Evolutionary conservation across 495 filamentous ascomycete genomes (phyloP).

Genomic region (Penicillium roqueforti): DNA sequence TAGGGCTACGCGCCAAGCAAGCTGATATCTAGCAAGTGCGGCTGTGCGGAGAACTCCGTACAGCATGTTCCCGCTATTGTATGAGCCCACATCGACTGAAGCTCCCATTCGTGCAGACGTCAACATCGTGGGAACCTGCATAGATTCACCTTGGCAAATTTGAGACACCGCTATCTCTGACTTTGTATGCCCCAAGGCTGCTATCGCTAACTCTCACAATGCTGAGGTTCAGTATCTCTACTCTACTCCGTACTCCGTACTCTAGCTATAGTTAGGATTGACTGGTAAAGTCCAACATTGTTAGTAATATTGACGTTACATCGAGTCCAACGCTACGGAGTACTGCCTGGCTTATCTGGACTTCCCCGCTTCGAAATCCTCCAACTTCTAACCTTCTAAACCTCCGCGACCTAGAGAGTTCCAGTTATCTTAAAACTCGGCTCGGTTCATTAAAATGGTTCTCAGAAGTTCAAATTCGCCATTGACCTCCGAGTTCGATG

Average conservation of each 20-base stretch:
- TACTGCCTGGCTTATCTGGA: not conserved
- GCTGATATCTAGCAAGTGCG: not conserved
- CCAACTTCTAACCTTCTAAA: not conserved
- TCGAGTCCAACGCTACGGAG: not conserved
- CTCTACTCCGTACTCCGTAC: too few relatives aligned
- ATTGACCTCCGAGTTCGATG: constrained; percentile 23
- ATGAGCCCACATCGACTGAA: not conserved
- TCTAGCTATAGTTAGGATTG: too few relatives aligned
- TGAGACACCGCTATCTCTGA: not conserved
- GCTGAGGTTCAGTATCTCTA: not conserved
- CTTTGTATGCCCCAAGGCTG: too few relatives aligned
- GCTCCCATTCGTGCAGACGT: not conserved
- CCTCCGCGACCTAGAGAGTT: not conserved
- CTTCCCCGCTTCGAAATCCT: not conserved
- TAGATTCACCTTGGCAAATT: not conserved
- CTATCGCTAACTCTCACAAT: too few relatives aligned
- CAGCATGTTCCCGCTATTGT: not conserved
- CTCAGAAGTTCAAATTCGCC: not conserved
- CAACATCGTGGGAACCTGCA: not conserved
- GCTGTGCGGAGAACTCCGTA: not conserved
- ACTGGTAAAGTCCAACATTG: not conserved
- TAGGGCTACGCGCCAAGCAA: not conserved
- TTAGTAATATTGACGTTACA: not conserved
- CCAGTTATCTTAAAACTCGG: not conserved
- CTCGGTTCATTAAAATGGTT: not conserved